Base-by-base conservation (phyloP, 2,329 filamentous ascomycete species). In the Elsinoe perseae region DNA sequence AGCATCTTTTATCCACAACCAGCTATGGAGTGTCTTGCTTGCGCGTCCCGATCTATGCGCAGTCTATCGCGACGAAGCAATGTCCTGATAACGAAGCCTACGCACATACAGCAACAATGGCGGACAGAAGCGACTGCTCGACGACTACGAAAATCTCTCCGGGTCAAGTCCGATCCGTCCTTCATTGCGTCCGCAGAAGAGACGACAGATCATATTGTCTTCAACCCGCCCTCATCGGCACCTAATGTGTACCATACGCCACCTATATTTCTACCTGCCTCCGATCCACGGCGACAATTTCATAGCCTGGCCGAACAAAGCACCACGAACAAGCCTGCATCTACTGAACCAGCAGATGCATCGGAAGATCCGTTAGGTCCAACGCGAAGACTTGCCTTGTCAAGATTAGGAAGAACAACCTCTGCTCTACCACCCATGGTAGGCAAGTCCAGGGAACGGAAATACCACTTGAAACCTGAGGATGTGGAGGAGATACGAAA, bases 201-300 rank as follows among this genome's bases (percentile, higher is more conserved):
- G 59, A 62, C 65, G 4, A 70, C 72, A 59, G 76, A 80, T 57
- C 77, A 80, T 64, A 82, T 84, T 65, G 76, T 86, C 66, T 82
- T 81, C 75, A 86, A 86, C 62, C 83, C 83, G 32, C 83, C 83
- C 0, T 81, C 82, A 5, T 80, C 80, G 25, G 77, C 80, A 5
- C 82, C 83, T 6, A 82, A 76, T 59, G 77, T 82, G 21, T 83
- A 82, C 64, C 80, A 84, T 65, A 86, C 83, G 1, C 83, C 83
- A 1, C 70, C 75, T 25, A 82, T 83, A 61, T 86, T 86, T 66
- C 74, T 86, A 6, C 83, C 83, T 4, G 66, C 73, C 55, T 72
- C 75, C 60, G 83, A 86, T 69, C 72, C 74, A 20, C 75, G 83
- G 56, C 71, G 75, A 60, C 64, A 67, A 40, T 67, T 82, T 27